Evolutionary conservation across 1,284 basidiomycete species (phyloP).

Genomic region (Omphalotus olearius): DNA sequence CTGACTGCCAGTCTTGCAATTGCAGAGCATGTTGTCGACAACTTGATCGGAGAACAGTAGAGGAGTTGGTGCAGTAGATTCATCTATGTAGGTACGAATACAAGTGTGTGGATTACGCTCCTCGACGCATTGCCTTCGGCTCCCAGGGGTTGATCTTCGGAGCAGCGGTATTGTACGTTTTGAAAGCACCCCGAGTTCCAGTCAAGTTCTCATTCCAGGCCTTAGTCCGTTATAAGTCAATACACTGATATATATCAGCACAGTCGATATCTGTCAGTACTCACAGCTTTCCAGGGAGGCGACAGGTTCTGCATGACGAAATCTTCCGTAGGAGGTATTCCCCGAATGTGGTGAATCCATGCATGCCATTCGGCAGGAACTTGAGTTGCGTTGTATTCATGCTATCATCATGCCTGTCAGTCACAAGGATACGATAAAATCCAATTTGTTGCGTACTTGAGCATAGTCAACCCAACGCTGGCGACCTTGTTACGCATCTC

Average conservation of each 20-base stretch:
- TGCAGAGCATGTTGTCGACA: constrained; percentile 66
- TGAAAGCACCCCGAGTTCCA: constrained; percentile 86
- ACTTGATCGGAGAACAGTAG: constrained; percentile 34
- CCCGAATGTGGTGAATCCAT: constrained; percentile 90
- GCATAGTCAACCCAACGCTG: constrained; percentile 92
- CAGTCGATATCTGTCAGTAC: constrained; percentile 27
- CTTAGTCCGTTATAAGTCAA: constrained; percentile 31
- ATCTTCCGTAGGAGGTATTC: constrained; percentile 75
- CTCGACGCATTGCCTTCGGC: constrained; percentile 53
- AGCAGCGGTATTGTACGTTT: constrained; percentile 80
- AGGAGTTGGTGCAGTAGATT: constrained; percentile 1
- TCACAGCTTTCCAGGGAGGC: constrained; percentile 81
- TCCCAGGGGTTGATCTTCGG: constrained; percentile 86
- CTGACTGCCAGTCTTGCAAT: constrained; percentile 73
- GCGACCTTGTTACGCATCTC: constrained; percentile 51
- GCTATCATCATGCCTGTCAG: constrained; percentile 34
- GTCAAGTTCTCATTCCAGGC: constrained; percentile 85
- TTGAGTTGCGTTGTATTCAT: constrained; percentile 86
- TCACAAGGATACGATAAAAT: neutral
- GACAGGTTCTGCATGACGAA: constrained; percentile 60
- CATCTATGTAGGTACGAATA: neutral
- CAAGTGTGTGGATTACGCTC: constrained; percentile 1
- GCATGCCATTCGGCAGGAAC: constrained; percentile 94
- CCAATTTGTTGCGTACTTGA: constrained; percentile 48
- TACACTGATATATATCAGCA: neutral